Evolutionary conservation across 1,139 yeast genomes (phyloP), one percentile per base, ranked within the genome.

Genomic region (Ogataea hybrid): DNA sequence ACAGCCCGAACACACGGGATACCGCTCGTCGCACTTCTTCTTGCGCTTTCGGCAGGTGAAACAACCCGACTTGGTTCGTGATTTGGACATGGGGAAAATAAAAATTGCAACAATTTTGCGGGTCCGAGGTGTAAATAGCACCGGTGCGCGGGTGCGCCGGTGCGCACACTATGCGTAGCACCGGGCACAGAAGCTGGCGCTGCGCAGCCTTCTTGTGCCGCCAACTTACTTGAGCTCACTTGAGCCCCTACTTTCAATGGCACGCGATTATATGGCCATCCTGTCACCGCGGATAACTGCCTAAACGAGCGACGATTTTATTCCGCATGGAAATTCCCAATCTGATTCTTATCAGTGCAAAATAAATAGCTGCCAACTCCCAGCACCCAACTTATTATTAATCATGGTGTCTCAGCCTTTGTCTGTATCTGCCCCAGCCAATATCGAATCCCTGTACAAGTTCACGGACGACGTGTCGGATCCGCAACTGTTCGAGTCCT

Each of bases 11-110:
- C 77, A 71, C 1, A 56, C 50, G 1, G 75, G 75, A 17, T 51
- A 61, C 1, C 34, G 44, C 50, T 73, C 78, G 51, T 73, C 73
- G 54, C 79, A 73, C 58, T 73, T 73, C 67, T 73, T 73, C 64
- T 71, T 72, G 42, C 77, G 61, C 44, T 65, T 66, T 27, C 78
- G 62, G 48, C 79, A 72, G 16, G 74, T 68, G 47, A 71, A 64
- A 43, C 77, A 72, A 5, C 77, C 77, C 0, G 69, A 61, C 48
- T 65, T 64, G 2, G 75, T 64, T 39, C 75, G 52, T 9, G 57
- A 58, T 38, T 51, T 56, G 2, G 59, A 54, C 15, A 49, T 35
- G 18, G 12, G 27, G 6, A 10, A 36, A 29, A 25, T 14, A 14
- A 23, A 23, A 23, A 23, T 5, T 10, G 6, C 6, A 23, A 23